phyloP scores from a whole-genome alignment of 805 yeast species.

The Starmerella davenportii region DNA sequence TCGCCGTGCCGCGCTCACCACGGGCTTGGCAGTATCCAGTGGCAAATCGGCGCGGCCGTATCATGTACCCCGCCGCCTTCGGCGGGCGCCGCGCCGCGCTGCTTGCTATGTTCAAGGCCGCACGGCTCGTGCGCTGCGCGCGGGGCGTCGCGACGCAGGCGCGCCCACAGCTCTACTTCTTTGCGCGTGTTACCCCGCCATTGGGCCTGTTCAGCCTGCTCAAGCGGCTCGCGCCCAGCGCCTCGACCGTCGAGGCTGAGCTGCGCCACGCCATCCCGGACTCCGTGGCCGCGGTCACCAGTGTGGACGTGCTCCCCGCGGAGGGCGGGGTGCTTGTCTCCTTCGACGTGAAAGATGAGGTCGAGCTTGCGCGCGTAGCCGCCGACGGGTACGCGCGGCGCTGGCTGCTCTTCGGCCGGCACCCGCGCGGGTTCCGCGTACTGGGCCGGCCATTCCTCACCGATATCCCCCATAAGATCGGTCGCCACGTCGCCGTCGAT shows the following conservation, averaged over 20 bases:
- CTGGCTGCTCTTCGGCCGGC: conserved; percentile 7
- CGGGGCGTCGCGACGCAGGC: background rate
- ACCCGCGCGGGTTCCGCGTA: conserved; percentile 40
- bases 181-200: conserved; percentile 4
- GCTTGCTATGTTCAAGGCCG: too few species aligned
- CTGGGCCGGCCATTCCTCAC: conserved; percentile 94
- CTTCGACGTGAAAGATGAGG: conserved; percentile 39
- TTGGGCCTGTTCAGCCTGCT: conserved; percentile 2
- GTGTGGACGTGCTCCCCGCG: conserved; percentile 49
- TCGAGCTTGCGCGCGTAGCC: conserved; percentile 4
- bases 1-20: too few species aligned
- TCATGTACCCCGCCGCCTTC: too few species aligned
- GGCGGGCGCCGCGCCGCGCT: too few species aligned
- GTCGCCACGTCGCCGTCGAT: conserved; percentile 39
- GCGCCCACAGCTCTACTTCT: background rate
- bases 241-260: background rate
- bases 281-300: conserved; percentile 29
- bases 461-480: conserved; percentile 66
- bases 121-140: too few species aligned
- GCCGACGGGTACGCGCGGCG: conserved; percentile 5
- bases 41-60: too few species aligned
- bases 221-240: background rate
- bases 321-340: conserved; percentile 93
- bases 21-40: too few species aligned
- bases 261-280: background rate